Conservation (phyloP, 768 basidiomycete genomes). For the Amanita molliuscula region DNA sequence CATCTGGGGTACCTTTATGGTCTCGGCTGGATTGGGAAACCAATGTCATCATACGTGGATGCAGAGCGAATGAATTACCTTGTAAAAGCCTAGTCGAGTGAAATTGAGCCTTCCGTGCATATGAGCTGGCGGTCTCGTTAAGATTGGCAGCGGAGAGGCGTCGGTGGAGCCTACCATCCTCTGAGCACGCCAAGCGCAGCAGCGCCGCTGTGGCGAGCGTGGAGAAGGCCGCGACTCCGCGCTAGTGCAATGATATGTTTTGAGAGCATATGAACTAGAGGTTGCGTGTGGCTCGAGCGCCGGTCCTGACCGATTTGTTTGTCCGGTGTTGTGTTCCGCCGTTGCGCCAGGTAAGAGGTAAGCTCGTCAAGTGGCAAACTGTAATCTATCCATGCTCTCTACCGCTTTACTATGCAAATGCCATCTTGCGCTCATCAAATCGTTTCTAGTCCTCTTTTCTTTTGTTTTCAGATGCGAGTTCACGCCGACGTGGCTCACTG, state of each 20-base stretch:
- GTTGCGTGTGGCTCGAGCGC: background rate
- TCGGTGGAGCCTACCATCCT: conserved; percentile 32
- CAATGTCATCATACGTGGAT: background rate
- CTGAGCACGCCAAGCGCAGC: conserved; percentile 26
- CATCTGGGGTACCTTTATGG: conserved; percentile 94
- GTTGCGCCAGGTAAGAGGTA: no score
- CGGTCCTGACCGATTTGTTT: conserved; percentile 6
- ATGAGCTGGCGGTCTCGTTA: conserved; percentile 27
- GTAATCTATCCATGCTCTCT: no score
- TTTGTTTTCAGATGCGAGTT: no score
- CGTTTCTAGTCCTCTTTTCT: no score
- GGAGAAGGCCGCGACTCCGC: conserved; percentile 43
- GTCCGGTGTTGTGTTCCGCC: background rate
- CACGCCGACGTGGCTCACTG: background rate
- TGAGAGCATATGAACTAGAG: conserved; percentile 45
- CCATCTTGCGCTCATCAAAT: no score
- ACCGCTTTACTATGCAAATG: no score
- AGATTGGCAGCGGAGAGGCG: conserved; percentile 6
- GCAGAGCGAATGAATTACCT: conserved; percentile 32
- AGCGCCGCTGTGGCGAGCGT: conserved; percentile 21
- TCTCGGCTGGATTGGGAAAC: conserved; percentile 45
- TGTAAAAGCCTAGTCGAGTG: conserved; percentile 61
- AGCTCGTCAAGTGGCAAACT: no score
- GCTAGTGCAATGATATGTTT: conserved; percentile 59
- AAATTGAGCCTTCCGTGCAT: conserved; percentile 48